Base-by-base conservation (phyloP, 352 stramenopile genomes). In the Globisporangium heterothallicum region DNA sequence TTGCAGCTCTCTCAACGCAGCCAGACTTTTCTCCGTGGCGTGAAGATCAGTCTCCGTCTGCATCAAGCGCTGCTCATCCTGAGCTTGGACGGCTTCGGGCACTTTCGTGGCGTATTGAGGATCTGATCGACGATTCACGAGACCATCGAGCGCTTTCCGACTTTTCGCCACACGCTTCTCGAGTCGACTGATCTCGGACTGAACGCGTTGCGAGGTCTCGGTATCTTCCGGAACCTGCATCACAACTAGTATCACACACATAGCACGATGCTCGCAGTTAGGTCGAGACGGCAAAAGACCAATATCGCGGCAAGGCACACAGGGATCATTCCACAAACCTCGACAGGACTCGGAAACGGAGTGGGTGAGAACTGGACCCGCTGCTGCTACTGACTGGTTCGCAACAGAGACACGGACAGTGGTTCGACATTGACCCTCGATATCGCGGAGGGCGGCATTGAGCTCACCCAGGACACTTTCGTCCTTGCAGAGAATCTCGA, bases 151-250 rank as follows among this genome's bases (percentile, higher is more conserved):
- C 1, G 79, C 68, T 7, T 74, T 68, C 10, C 66, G 30, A 51
- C 69, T 79, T 58, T 94, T 94, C 3, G 24, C 42, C 0, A 64
- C 57, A 30, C 79, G 78, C 42, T 94, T 94, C 22, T 76, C 63
- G 16, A 94, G 55, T 6, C 84, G 69, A 4, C 56, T 52, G 24
- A 92, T 74, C 53, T 94, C 84, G 8, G 64, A 56, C 6, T 68
- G 59, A 18, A 92, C 66, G 10, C 84, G 78, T 35, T 77, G 61
- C 6, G 72, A 78, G 10, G 78, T 94, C 42, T 92, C 79, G 2
- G 67, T 55, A 40, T 86, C 75, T 18, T 86, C 58, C 3, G 81
- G 77, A 1, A 94, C 72, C 12, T 66, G 66, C 36, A 91, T 66
- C 53, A 74, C 48, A 19, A 94, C 84, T 94, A 57, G 16, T 52